phyloP scores from a whole-genome alignment of 2,329 filamentous ascomycete species.

The Aspergillus proliferans region DNA sequence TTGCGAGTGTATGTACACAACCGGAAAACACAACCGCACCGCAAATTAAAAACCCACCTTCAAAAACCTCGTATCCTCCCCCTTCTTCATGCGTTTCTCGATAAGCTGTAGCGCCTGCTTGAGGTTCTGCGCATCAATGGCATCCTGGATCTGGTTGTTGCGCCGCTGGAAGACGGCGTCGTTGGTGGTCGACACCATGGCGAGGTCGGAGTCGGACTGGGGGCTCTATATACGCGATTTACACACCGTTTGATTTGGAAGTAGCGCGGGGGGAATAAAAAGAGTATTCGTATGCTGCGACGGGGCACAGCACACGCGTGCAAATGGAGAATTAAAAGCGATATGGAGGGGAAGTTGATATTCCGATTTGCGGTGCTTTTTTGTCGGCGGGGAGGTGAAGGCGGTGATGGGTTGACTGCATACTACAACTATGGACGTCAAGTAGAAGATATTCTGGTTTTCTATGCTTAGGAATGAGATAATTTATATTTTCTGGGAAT shows the following conservation, averaged over 20 bases:
- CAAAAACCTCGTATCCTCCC: constrained; percentile 39
- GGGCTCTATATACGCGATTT: neutral
- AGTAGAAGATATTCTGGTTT: too few species aligned
- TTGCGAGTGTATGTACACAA: too few species aligned
- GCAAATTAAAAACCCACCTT: constrained; percentile 21
- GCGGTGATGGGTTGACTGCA: constrained; percentile 10
- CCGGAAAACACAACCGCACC: neutral
- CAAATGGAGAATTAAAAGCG: constrained; percentile 10
- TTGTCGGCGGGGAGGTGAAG: constrained; percentile 6
- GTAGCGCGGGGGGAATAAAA: neutral
- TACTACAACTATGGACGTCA: too few species aligned
- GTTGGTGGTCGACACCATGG: constrained; percentile 17
- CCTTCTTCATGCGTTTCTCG: constrained; percentile 52
- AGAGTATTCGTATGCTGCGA: constrained; percentile 14
- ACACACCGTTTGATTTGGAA: neutral
- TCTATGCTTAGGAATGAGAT: too few species aligned
- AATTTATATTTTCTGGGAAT: too few species aligned
- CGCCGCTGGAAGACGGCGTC: constrained; percentile 39
- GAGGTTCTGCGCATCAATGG: constrained; percentile 42
- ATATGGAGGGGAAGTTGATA: constrained; percentile 5
- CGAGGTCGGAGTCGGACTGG: neutral
- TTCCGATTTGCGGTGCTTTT: neutral
- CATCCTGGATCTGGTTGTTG: constrained; percentile 46
- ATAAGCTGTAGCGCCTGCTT: constrained; percentile 46
- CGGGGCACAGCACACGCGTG: constrained; percentile 20